phyloP scores from a whole-genome alignment of 169 alveolate genomes.

The Plasmodium knowlesi region DNA sequence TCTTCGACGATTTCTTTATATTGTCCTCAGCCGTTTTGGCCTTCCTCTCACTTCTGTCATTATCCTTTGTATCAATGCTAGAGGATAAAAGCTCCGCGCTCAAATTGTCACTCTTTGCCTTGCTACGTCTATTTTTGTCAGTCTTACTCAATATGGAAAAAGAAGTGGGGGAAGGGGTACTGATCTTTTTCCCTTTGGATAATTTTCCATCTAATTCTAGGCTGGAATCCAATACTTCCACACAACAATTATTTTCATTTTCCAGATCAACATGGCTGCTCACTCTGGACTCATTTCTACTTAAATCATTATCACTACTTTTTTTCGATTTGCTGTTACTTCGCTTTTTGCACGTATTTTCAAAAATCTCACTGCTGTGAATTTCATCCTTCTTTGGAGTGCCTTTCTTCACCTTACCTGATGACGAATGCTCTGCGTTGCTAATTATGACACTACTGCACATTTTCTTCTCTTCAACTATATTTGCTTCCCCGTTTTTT shows the following conservation, averaged over 20 bases:
- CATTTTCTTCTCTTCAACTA: not conserved
- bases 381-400: slow-evolving; percentile 12
- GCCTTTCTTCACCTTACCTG: slow-evolving; percentile 14
- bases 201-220: slow-evolving; percentile 21
- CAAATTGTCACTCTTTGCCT: slow-evolving; percentile 1
- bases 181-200: slow-evolving; percentile 34
- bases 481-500: not conserved
- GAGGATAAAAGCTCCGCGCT: slow-evolving; percentile 10
- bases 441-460: not conserved
- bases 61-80: slow-evolving; percentile 52
- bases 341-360: slow-evolving; percentile 12
- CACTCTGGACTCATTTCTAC: slow-evolving; percentile 41
- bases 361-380: slow-evolving; percentile 8
- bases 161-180: slow-evolving; percentile 1
- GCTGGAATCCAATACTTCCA: not conserved
- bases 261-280: slow-evolving; percentile 18
- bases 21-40: slow-evolving; percentile 21
- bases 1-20: slow-evolving; percentile 46
- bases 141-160: slow-evolving; percentile 7
- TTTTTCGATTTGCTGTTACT: slow-evolving; percentile 11
- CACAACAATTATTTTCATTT: not conserved
- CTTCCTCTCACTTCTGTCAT: slow-evolving; percentile 20
- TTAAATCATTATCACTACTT: slow-evolving; percentile 35
- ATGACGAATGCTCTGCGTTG: not conserved
- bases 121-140: slow-evolving; percentile 33